These are phyloP conservation scores for Collybia mongolica DNA, from an alignment of 768 basidiomycete species.

Conservation along the genomic window DNA sequence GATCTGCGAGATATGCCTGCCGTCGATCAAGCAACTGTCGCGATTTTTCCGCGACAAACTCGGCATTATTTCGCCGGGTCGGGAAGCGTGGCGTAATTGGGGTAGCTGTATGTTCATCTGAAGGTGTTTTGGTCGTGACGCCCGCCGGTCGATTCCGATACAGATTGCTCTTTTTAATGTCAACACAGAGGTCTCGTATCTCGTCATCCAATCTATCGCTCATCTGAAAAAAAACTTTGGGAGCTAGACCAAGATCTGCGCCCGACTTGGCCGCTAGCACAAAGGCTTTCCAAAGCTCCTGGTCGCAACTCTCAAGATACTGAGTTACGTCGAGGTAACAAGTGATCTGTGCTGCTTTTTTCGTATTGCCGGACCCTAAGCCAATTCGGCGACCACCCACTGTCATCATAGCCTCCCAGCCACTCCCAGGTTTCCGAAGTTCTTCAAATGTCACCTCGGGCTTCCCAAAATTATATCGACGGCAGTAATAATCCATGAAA, in stretches of 20 bases:
- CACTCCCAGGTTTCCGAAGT: conserved; percentile 20
- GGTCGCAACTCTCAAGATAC: conserved; percentile 86
- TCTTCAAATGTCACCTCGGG: conserved; percentile 66
- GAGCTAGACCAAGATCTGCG: conserved; percentile 69
- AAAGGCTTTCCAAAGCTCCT: conserved; percentile 75
- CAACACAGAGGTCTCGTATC: conserved; percentile 66
- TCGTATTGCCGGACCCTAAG: conserved; percentile 63
- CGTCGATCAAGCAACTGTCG: conserved; percentile 50
- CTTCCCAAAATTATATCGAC: conserved; percentile 67
- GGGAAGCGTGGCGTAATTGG: conserved; percentile 2
- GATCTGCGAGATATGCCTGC: conserved; percentile 58
- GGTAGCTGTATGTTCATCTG: background rate
- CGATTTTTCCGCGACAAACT: conserved; percentile 51
- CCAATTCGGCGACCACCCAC: conserved; percentile 83
- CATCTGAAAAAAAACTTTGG: conserved; percentile 65
- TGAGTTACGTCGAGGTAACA: conserved; percentile 87
- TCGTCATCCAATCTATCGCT: conserved; percentile 63
- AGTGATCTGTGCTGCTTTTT: conserved; percentile 68
- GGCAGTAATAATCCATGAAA: conserved; percentile 97
- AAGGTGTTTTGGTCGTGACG: conserved; percentile 4
- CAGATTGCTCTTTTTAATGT: conserved; percentile 61
- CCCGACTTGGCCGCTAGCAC: conserved; percentile 58
- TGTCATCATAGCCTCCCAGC: conserved; percentile 75
- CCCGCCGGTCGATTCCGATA: conserved; percentile 62
- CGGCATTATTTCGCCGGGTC: conserved; percentile 22